Percentiles rank a stretch among this genome's conserved stretches.
Evolutionary conservation across 2,329 filamentous ascomycete genomes (phyloP).

Genomic region (Corinectria fuckeliana): DNA sequence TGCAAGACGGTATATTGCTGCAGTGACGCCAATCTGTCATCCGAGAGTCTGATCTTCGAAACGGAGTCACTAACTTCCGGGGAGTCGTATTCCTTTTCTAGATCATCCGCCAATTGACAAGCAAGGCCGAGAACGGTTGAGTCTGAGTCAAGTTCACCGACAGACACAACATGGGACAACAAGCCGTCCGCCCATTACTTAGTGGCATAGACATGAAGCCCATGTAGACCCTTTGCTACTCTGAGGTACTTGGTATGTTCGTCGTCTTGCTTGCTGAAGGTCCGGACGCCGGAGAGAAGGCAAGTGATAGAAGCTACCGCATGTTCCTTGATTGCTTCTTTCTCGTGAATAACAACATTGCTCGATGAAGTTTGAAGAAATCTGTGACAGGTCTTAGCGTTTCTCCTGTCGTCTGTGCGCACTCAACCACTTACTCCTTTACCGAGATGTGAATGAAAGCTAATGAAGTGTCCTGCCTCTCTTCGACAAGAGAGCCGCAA

Average conservation of each 20-base stretch:
- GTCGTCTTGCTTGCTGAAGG: background rate
- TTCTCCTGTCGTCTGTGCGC: accelerated
- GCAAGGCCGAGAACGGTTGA: background rate
- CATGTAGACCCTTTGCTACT: slow-evolving; percentile 18
- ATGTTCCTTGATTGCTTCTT: slow-evolving; percentile 7
- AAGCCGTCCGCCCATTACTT: slow-evolving; percentile 26
- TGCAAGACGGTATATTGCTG: background rate
- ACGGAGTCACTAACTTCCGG: accelerated
- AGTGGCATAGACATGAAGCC: slow-evolving; percentile 18
- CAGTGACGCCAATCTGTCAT: background rate
- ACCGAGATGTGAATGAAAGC: slow-evolving; percentile 27
- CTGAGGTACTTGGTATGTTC: background rate
- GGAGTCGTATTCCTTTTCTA: background rate
- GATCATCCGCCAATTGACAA: background rate
- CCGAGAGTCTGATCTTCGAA: accelerated
- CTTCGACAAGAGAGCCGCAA: slow-evolving; percentile 3
- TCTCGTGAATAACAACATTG: background rate
- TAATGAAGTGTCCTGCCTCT: slow-evolving; percentile 10
- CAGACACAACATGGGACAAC: background rate
- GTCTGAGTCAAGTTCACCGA: no score
- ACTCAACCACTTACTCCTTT: slow-evolving; percentile 10
- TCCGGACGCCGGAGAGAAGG: slow-evolving; percentile 12
- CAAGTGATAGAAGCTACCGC: slow-evolving; percentile 4
- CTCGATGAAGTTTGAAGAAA: slow-evolving; percentile 14
- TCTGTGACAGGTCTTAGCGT: background rate